Percentiles rank a stretch among this genome's conserved stretches.
These are phyloP conservation scores for Rubia peregrina DNA, from an alignment of 305 asterid genomes.

Conservation along the genomic window DNA sequence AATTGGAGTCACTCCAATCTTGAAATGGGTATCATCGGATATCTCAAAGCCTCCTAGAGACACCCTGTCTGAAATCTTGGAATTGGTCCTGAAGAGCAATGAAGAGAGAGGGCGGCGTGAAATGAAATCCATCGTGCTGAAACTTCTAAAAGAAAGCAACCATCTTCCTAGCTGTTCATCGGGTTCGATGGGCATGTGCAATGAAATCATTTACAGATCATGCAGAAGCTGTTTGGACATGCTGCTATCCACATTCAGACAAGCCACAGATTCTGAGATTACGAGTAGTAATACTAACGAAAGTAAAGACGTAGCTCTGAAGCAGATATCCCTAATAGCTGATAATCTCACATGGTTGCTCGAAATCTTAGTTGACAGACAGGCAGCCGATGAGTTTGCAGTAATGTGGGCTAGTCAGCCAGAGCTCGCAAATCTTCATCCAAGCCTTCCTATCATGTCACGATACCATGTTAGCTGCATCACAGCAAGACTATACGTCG, in stretches of 20 bases:
- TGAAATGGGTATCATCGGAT: slow-evolving; percentile 71
- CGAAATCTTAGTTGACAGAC: slow-evolving; percentile 62
- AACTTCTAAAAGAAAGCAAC: slow-evolving; percentile 66
- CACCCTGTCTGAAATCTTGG: slow-evolving; percentile 64
- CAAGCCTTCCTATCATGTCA: slow-evolving; percentile 32
- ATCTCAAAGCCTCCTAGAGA: slow-evolving; percentile 47
- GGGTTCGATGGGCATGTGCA: slow-evolving; percentile 45
- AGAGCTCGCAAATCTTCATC: slow-evolving; percentile 58
- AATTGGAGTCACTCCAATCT: slow-evolving; percentile 54
- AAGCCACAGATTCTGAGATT: slow-evolving; percentile 53
- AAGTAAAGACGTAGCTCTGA: slow-evolving; percentile 34
- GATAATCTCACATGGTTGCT: slow-evolving; percentile 86
- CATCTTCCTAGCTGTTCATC: slow-evolving; percentile 51
- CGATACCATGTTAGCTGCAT: slow-evolving; percentile 68
- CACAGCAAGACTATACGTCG: slow-evolving; percentile 67
- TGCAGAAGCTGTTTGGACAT: slow-evolving; percentile 57
- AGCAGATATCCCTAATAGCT: slow-evolving; percentile 47
- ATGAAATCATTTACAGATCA: slow-evolving; percentile 44
- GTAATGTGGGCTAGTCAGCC: slow-evolving; percentile 56
- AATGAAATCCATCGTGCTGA: slow-evolving; percentile 73
- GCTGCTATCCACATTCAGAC: slow-evolving; percentile 49
- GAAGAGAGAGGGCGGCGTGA: slow-evolving; percentile 88
- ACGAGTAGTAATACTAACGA: slow-evolving; percentile 14
- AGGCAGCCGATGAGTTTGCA: slow-evolving; percentile 71
- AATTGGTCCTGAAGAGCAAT: slow-evolving; percentile 68